Evolutionary conservation across 768 basidiomycete species (phyloP).

Genomic region (Coprinopsis cinerea): DNA sequence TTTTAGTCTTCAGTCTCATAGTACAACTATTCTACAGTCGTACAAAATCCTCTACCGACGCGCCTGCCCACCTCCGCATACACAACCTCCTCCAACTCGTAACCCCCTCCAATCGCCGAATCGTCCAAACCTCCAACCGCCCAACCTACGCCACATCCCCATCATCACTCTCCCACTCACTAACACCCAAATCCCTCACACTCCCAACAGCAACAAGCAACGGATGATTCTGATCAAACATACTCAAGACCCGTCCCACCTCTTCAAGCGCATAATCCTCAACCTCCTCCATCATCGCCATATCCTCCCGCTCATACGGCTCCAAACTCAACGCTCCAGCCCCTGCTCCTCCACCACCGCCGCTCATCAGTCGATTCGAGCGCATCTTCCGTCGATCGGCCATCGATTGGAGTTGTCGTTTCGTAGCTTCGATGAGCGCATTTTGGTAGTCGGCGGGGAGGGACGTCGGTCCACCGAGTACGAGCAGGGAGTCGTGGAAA

Average conservation of each 20-base stretch:
- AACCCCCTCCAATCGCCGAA: too few relatives aligned
- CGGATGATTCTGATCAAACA: conserved; percentile 56
- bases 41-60: too few relatives aligned
- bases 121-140: too few relatives aligned
- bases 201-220: conserved; percentile 65
- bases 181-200: conserved; percentile 63
- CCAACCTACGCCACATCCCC: conserved; percentile 16
- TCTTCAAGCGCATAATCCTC: conserved; percentile 80
- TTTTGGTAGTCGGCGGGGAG: conserved; percentile 49
- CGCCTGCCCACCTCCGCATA: too few relatives aligned
- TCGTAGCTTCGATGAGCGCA: conserved; percentile 61
- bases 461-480: conserved; percentile 49
- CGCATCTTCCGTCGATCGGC: conserved; percentile 65
- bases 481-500: conserved; percentile 53
- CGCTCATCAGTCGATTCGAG: neutral
- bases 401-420: conserved; percentile 60
- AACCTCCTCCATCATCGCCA: conserved; percentile 72
- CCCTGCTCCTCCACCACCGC: neutral
- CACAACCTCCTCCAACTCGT: too few relatives aligned
- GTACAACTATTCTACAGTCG: too few relatives aligned
- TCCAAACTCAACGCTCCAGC: conserved; percentile 30
- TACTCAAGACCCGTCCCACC: conserved; percentile 57
- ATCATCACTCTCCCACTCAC: conserved; percentile 42
- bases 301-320: conserved; percentile 45
- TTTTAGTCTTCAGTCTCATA: too few relatives aligned